Base-by-base conservation (phyloP, 495 filamentous ascomycete species). In the Xylaria acuta region DNA sequence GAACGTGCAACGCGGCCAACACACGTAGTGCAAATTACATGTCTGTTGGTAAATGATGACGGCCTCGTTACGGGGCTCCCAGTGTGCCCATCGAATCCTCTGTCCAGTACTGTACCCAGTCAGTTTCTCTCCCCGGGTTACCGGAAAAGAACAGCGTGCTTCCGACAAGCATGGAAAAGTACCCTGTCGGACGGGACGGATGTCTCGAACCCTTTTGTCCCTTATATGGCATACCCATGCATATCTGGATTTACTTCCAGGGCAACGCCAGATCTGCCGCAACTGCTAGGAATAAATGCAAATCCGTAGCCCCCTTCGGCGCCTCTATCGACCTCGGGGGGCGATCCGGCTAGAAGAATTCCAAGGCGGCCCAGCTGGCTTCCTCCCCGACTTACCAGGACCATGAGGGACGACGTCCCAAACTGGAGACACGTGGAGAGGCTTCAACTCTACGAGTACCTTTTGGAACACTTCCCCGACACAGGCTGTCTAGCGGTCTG, bases 1-100 rank as follows among this genome's bases (percentile, higher is more conserved):
- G 54, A 69, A 60, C 38, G 22, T 34, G 67, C 67, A 16, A 69
- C 67, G 67, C 51, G 56, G 54, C 54, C 53, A 60, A 38, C 53
- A n/a, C 41, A 14, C 3, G 14, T 32, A 27, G n/a, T 5, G 43
- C 25, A 30, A 34, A 51, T 66, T 51, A 18, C 32, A 36, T 45
- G 20, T 49, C 34, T 8, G n/a, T 41, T 63, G 59, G 59, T 63
- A 38, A 40, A 63, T 41, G 58, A 60, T 38, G 58, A 38, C 58
- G 38, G 22, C 30, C 36, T 63, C 43, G 60, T 41, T 43, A 60
- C 58, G 58, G 58, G 20, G 11, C 58, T 38, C 58, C 30, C 58
- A n/a, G 32, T 30, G 58, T 34, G 54, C 30, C 30, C 54, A 34
- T 36, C 30, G 8, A 20, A 36, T 36, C 34, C 34, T 22, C 58